Percentiles rank a stretch among this genome's conserved stretches.
Conservation (phyloP, 345 rosid genomes). For the Lumnitzera racemosa region DNA sequence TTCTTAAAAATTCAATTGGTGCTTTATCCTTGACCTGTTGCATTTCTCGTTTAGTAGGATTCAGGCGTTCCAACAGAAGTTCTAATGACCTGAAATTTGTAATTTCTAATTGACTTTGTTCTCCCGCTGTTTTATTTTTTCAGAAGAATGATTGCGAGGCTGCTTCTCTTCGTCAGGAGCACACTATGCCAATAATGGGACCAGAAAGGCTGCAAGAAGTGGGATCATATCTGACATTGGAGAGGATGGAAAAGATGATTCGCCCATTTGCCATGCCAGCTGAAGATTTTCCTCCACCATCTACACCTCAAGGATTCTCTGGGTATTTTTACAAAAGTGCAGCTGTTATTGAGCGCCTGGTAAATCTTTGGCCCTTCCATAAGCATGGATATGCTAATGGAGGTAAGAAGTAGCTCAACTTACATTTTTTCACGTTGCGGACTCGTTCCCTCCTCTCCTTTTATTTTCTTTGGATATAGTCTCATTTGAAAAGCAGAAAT, state of each 20-base stretch:
- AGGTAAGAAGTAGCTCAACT: conserved; percentile 22
- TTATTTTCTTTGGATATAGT: not conserved
- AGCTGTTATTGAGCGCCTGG: conserved; percentile 72
- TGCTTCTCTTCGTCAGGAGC: conserved; percentile 73
- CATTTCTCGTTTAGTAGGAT: too few relatives aligned
- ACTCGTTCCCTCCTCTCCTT: conserved; percentile 2
- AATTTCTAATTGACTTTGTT: not conserved
- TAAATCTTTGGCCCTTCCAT: conserved; percentile 73
- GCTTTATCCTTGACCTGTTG: too few relatives aligned
- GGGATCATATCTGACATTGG: conserved; percentile 73
- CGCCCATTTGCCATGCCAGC: conserved; percentile 97
- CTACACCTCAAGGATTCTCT: conserved; percentile 85
- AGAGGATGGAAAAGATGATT: conserved; percentile 90
- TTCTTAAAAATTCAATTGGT: too few relatives aligned
- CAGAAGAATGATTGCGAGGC: conserved; percentile 69
- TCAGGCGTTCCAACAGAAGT: too few relatives aligned
- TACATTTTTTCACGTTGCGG: not conserved
- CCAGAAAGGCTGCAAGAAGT: conserved; percentile 97
- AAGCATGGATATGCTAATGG: conserved; percentile 37
- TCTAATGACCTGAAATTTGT: too few relatives aligned
- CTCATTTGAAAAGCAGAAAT: not conserved
- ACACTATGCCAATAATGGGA: conserved; percentile 94
- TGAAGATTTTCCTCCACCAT: conserved; percentile 93
- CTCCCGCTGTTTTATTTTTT: conserved; percentile 2
- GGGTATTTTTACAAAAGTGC: conserved; percentile 97